Evolutionary conservation across 2,329 filamentous ascomycete genomes (phyloP).

Genomic region (Phialophora chinensis): DNA sequence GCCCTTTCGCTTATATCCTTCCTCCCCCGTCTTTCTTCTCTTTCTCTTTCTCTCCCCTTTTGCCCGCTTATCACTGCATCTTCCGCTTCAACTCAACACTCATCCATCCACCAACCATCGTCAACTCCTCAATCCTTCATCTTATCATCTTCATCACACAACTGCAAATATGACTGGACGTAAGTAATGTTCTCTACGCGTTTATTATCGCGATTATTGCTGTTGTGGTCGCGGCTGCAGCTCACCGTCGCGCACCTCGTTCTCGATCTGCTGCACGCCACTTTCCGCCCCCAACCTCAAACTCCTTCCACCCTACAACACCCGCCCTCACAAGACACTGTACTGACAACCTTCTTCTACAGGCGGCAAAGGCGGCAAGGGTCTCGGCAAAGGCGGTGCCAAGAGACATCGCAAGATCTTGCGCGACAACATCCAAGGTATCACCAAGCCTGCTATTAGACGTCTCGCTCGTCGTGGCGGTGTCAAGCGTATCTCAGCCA

Average conservation of each 20-base stretch:
- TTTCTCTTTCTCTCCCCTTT: constrained; percentile 24
- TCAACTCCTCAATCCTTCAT: constrained; percentile 39
- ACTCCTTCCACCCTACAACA: constrained; percentile 1
- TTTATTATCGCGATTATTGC: constrained; percentile 11
- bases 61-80: constrained; percentile 32
- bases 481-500: constrained; percentile 99
- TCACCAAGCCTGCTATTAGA: constrained; percentile 61
- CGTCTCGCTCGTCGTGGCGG: constrained; percentile 73
- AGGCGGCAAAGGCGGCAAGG: constrained; percentile 63
- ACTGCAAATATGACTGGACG: constrained; percentile 64
- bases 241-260: constrained; percentile 23
- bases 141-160: constrained; percentile 41
- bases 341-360: constrained; percentile 29
- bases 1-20: constrained; percentile 33
- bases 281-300: constrained; percentile 43
- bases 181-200: constrained; percentile 49
- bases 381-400: constrained; percentile 61
- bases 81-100: constrained; percentile 27
- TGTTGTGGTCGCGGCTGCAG: constrained; percentile 24
- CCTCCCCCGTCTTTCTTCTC: constrained; percentile 20
- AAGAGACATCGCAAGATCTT: constrained; percentile 63
- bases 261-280: constrained; percentile 44
- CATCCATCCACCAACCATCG: constrained; percentile 38
- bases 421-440: constrained; percentile 62
- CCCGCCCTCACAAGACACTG: constrained; percentile 10